Evolutionary conservation across 2,329 filamentous ascomycete genomes (phyloP), one percentile per base, ranked within the genome.

Genomic region (Aurifilum marmelostoma): DNA sequence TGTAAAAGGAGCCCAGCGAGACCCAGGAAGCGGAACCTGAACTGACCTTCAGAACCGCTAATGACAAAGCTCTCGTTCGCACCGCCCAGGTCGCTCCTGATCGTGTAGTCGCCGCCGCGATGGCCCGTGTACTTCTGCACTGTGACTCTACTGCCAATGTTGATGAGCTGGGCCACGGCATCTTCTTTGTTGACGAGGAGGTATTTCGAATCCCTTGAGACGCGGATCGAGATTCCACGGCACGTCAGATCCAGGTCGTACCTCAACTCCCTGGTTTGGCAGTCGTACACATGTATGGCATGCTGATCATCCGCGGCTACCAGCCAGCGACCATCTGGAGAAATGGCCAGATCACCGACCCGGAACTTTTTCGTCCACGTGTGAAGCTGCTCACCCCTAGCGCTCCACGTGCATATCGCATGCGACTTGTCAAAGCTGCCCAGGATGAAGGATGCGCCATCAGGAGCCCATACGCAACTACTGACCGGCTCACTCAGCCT

Each of bases 41-140:
- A 74, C 83, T 75, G 82, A 94, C 93, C 92, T 86, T 97, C 94
- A 75, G 94, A 97, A 14, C 96, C 96, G 75, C 92, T 95, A 37
- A 97, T 85, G 12, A 98, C 91, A 78, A 97, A 97, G 77, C 91
- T 94, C 80, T 97, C 94, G 69, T 92, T 91, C 1, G 95, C 94
- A 41, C 96, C 96, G 24, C 96, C 96, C 79, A 97, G 96, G 0
- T 85, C 83, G 75, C 90, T 92, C 64, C 95, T 87, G 69, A 99
- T 97, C 67, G 97, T 87, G 76, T 84, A 97, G 1, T 91, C 83
- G 66, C 89, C 90, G 71, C 94, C 92, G 58, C 85, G 87, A 71
- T 94, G 91, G 0, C 93, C 94, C 21, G 88, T 83, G 76, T 92
- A 98, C 73, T 85, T 89, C 73, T 91, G 90, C 5, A 95, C 83